Evolutionary conservation across 768 basidiomycete species (phyloP).

Genomic region (Tricholomella constricta): DNA sequence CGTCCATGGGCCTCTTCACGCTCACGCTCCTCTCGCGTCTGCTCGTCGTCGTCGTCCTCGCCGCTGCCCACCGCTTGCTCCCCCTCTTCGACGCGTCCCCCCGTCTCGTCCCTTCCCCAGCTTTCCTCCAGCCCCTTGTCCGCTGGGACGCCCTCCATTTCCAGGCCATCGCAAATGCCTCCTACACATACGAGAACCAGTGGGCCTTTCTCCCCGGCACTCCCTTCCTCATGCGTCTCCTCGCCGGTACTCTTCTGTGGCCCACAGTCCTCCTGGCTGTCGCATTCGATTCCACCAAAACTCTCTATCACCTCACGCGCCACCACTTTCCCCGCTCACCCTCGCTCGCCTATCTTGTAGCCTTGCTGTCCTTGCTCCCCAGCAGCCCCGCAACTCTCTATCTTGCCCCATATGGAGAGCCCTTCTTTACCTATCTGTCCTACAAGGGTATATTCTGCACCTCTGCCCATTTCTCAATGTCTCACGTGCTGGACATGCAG

Average conservation of each 20-base stretch:
- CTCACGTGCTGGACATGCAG: constrained; percentile 34
- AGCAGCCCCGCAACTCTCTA: constrained; percentile 78
- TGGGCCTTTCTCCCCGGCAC: constrained; percentile 87
- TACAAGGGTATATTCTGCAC: constrained; percentile 57
- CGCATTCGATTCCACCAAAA: constrained; percentile 42
- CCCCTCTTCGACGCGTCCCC: constrained; percentile 44
- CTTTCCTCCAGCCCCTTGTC: constrained; percentile 37
- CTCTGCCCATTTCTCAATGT: not conserved
- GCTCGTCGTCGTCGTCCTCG: constrained; percentile 27
- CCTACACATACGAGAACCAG: constrained; percentile 71
- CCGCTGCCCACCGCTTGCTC: constrained; percentile 26
- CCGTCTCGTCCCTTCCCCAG: constrained; percentile 22
- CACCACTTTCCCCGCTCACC: constrained; percentile 60
- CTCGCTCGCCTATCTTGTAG: constrained; percentile 59
- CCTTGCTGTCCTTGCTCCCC: constrained; percentile 73
- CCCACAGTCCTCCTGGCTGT: constrained; percentile 39
- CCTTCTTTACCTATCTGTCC: constrained; percentile 81
- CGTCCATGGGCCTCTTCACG: constrained; percentile 12
- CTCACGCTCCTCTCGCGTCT: constrained; percentile 22
- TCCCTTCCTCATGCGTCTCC: constrained; percentile 52
- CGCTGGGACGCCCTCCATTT: constrained; percentile 95
- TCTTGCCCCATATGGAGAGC: constrained; percentile 78
- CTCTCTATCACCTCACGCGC: constrained; percentile 32
- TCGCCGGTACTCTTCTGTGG: constrained; percentile 31
- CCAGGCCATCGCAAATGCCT: constrained; percentile 58